Evolutionary conservation across 2,329 filamentous ascomycete genomes (phyloP), one percentile per base, ranked within the genome.

Genomic region (Lasiodiplodia citricola): DNA sequence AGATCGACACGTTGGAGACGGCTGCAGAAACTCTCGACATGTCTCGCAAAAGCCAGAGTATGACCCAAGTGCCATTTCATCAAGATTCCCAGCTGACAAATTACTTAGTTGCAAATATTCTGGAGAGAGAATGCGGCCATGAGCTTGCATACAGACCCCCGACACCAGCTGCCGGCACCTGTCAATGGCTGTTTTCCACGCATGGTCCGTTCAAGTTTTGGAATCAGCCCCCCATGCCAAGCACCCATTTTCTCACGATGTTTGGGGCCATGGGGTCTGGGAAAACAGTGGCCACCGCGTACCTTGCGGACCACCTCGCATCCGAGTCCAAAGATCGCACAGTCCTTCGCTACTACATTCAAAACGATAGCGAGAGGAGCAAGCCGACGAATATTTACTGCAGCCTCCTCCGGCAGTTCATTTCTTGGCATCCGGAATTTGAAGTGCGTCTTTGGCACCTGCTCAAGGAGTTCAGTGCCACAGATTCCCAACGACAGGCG

Each of bases 231-330:
- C 5, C 21, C 8, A 21, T 6, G 3, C 13, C 23, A 4, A 28
- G 3, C 2, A 51, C 37, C 2, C 38, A 67, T 10, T 41, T 67
- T n/a, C 23, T 67, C 21, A 58, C 65, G 0, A 57, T 67, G 41
- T 52, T 67, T 2, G 65, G 65, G 21, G 44, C 51, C 44, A 60
- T 52, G n/a, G 65, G 65, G 5, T 58, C 55, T 23, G 65, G 65
- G 1, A 67, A 67, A 14, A 58, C 44, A 7, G 52, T 56, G 44
- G 31, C 31, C 28, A 60, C 55, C 25, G 65, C 41, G 16, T 67
- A 67, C 10, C 35, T 67, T 5, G 28, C 37, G 5, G 55, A 60
- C 3, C 41, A 52, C 25, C 55, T 67, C 10, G 31, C 38, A 13
- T 37, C 44, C 28, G 47, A 52, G 7, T 52, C 44, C 6, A 21